Conservation (phyloP, 441 rosid species). For the Arabidopsis lyrata region DNA sequence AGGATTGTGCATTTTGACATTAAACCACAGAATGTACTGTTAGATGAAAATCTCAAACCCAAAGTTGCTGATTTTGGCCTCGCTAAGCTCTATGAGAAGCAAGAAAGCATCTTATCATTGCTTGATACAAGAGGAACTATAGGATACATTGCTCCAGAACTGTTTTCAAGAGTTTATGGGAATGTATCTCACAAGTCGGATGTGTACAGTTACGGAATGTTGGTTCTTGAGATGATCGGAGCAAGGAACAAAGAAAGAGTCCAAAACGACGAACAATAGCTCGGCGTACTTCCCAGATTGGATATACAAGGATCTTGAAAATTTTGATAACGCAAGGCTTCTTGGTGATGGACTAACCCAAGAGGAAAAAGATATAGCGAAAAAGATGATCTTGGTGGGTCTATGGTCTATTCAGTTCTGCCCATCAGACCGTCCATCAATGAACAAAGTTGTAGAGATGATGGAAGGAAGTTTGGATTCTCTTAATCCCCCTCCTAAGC, state of each 20-base stretch:
- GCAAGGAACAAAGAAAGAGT: conserved; percentile 37
- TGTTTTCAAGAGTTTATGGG: conserved; percentile 48
- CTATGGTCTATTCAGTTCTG: conserved; percentile 53
- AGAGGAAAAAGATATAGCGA: conserved; percentile 35
- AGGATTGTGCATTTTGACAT: conserved; percentile 55
- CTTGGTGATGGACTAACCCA: neutral
- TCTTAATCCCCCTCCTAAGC: conserved; percentile 51
- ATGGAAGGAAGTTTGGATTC: conserved; percentile 46
- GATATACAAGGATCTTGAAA: conserved; percentile 45
- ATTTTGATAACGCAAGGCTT: conserved; percentile 2
- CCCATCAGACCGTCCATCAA: conserved; percentile 53
- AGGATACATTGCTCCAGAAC: conserved; percentile 55
- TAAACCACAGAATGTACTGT: conserved; percentile 49
- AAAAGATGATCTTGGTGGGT: conserved; percentile 50
- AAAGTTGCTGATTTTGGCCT: conserved; percentile 51
- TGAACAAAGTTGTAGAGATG: conserved; percentile 50
- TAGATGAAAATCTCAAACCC: conserved; percentile 44
- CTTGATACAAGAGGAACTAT: conserved; percentile 45
- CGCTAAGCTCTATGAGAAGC: conserved; percentile 36
- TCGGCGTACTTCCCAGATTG: conserved; percentile 49
- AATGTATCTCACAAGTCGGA: conserved; percentile 49
- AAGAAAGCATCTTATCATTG: conserved; percentile 39
- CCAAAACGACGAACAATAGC: neutral
- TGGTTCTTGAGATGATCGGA: conserved; percentile 52
- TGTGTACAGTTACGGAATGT: conserved; percentile 51